Conservation (phyloP, 2,329 filamentous ascomycete genomes). For the Camptophora hylomeconis region DNA sequence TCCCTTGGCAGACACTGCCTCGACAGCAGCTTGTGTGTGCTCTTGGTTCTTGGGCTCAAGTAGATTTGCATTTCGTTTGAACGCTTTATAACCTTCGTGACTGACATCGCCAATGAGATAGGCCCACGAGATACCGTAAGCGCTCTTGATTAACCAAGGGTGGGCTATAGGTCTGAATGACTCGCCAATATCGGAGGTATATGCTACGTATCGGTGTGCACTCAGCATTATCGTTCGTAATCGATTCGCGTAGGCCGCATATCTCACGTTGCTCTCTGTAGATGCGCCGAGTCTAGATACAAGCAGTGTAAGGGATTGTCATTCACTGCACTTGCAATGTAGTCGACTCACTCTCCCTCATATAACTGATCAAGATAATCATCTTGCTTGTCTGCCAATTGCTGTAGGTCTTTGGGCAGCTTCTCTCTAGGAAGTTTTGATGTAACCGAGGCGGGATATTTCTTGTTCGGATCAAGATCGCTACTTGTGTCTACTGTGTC, state of each 20-base stretch:
- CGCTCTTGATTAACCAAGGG: slow-evolving; percentile 63
- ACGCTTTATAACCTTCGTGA: slow-evolving; percentile 92
- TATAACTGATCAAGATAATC: slow-evolving; percentile 65
- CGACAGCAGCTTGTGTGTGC: slow-evolving; percentile 6
- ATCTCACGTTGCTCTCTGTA: slow-evolving; percentile 74
- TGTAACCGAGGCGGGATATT: slow-evolving; percentile 7
- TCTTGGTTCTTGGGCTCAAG: slow-evolving; percentile 52
- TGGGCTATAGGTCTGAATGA: slow-evolving; percentile 89
- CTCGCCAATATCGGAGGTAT: slow-evolving; percentile 92
- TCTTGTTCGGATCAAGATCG: slow-evolving; percentile 2
- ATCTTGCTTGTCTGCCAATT: slow-evolving; percentile 49
- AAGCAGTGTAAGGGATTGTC: too few relatives aligned
- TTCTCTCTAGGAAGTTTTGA: slow-evolving; percentile 35
- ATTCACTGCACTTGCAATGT: too few relatives aligned
- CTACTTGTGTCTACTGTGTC: slow-evolving; percentile 5
- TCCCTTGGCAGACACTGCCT: slow-evolving; percentile 1
- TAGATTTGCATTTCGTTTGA: slow-evolving; percentile 67
- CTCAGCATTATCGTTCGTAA: slow-evolving; percentile 76
- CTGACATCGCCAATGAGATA: slow-evolving; percentile 84
- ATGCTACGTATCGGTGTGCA: slow-evolving; percentile 91
- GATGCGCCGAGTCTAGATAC: slow-evolving; percentile 55
- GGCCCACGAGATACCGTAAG: slow-evolving; percentile 84
- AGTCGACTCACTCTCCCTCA: slow-evolving; percentile 51
- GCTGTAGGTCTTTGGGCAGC: slow-evolving; percentile 42
- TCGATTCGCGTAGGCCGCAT: slow-evolving; percentile 81